Conservation (phyloP, 1,284 basidiomycete genomes). For the Rhizoctonia solani region DNA sequence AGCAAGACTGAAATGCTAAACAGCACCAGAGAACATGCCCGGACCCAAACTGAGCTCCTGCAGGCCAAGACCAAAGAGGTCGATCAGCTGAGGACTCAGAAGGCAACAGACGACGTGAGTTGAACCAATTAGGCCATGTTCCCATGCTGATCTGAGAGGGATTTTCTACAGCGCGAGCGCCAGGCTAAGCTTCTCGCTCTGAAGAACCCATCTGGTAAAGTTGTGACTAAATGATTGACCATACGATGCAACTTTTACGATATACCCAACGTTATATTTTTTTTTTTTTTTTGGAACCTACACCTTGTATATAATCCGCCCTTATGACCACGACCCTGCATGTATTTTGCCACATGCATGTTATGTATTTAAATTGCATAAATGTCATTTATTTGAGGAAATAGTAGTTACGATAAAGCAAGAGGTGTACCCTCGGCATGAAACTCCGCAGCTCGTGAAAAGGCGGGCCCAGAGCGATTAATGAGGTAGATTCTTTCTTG, state of each 20-base stretch:
- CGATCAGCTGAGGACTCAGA: constrained; percentile 49
- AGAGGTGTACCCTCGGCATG: constrained; percentile 76
- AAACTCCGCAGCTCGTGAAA: constrained; percentile 74
- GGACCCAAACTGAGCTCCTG: constrained; percentile 41
- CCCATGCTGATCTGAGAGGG: constrained; percentile 4
- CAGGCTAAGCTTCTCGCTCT: constrained; percentile 48
- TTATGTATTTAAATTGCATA: not conserved
- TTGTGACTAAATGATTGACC: not conserved
- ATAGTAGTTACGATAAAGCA: no score
- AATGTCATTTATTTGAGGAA: constrained; percentile 1
- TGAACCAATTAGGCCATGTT: not conserved
- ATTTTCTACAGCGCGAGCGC: constrained; percentile 46
- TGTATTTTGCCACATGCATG: not conserved
- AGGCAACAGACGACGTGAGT: constrained; percentile 52
- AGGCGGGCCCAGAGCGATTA: constrained; percentile 77
- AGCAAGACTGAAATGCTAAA: constrained; percentile 39
- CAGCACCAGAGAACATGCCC: constrained; percentile 40
- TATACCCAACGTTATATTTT: not conserved
- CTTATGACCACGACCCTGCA: not conserved
- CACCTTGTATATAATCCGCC: no score
- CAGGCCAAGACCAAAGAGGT: constrained; percentile 48
- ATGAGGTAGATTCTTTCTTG: constrained; percentile 61
- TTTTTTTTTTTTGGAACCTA: no score
- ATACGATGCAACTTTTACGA: not conserved
- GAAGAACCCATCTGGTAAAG: constrained; percentile 44